Conservation (phyloP, 805 yeast species). For the Nakazawaea ishiwadae region DNA sequence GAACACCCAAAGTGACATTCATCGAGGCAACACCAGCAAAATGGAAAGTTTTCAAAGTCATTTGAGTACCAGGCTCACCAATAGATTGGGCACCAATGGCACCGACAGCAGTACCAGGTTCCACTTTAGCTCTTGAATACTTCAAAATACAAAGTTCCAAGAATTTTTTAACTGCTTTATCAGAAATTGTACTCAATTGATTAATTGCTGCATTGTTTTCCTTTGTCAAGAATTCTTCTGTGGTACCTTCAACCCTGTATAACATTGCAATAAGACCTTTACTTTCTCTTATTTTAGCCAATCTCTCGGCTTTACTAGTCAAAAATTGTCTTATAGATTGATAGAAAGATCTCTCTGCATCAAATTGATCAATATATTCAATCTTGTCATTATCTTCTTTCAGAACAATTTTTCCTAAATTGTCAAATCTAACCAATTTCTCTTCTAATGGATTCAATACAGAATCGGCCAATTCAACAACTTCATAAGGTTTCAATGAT, state of each 20-base stretch:
- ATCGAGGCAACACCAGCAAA: constrained; percentile 99
- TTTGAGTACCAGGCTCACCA: constrained; percentile 99
- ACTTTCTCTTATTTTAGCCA: constrained; percentile 53
- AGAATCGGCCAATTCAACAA: constrained; percentile 47
- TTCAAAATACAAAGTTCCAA: constrained; percentile 73
- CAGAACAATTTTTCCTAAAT: constrained; percentile 52
- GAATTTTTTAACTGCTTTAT: constrained; percentile 55
- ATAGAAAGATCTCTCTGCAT: constrained; percentile 85
- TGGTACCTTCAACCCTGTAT: constrained; percentile 10
- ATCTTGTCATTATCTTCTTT: constrained; percentile 42
- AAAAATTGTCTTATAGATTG: constrained; percentile 67
- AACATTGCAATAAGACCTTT: constrained; percentile 38
- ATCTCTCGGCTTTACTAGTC: constrained; percentile 44
- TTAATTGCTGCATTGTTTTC: constrained; percentile 29
- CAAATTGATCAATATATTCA: constrained; percentile 75
- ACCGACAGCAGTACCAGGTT: constrained; percentile 99
- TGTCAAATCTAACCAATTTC: constrained; percentile 62
- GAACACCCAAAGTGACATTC: constrained; percentile 98
- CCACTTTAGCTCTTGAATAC: constrained; percentile 86
- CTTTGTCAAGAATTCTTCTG: constrained; percentile 21
- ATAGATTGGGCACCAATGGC: constrained; percentile 99
- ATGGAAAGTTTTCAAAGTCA: constrained; percentile 77
- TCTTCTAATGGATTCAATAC: constrained; percentile 59
- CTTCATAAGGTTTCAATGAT: constrained; percentile 68
- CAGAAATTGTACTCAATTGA: constrained; percentile 66